A percentile compares a stretch with the other conserved stretches of the same genome.
Evolutionary conservation across 345 rosid species (phyloP).

Genomic region (Trapa bicornis): DNA sequence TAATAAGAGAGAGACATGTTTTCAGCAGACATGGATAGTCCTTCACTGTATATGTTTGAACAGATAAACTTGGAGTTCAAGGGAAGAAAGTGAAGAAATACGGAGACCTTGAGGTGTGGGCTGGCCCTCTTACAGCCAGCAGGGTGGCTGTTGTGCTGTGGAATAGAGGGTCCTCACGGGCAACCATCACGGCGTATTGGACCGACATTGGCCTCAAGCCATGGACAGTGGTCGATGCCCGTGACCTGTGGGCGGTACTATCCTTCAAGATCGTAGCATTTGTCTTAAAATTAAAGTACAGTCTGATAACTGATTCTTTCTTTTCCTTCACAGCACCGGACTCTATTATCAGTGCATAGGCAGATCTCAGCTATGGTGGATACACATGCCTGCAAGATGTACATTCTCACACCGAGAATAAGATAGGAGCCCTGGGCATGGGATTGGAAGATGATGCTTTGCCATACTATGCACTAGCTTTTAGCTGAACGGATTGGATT

Average conservation of each 20-base stretch:
- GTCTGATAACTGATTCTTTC: background rate
- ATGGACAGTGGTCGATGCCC: slow-evolving; percentile 31
- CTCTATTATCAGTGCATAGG: slow-evolving; percentile 1
- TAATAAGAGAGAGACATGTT: background rate
- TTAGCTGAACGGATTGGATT: too few relatives aligned
- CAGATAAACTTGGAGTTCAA: slow-evolving; percentile 69
- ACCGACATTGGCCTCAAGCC: slow-evolving; percentile 51
- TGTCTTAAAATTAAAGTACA: background rate
- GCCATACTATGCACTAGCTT: background rate
- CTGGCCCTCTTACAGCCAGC: slow-evolving; percentile 49
- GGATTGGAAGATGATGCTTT: background rate
- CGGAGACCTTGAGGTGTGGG: slow-evolving; percentile 72
- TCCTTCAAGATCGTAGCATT: background rate
- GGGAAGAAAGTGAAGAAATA: slow-evolving; percentile 60
- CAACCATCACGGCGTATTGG: slow-evolving; percentile 48
- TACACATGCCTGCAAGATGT: slow-evolving; percentile 33
- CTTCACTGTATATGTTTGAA: background rate
- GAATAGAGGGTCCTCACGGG: slow-evolving; percentile 32
- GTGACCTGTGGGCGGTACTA: slow-evolving; percentile 68
- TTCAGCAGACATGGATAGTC: background rate
- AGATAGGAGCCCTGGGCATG: background rate
- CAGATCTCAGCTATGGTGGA: slow-evolving; percentile 18
- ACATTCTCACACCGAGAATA: slow-evolving; percentile 16
- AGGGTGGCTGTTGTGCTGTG: slow-evolving; percentile 46
- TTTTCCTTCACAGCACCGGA: slow-evolving; percentile 8